Evolutionary conservation across 2,329 filamentous ascomycete species (phyloP).

Genomic region (Seiridium cupressi): DNA sequence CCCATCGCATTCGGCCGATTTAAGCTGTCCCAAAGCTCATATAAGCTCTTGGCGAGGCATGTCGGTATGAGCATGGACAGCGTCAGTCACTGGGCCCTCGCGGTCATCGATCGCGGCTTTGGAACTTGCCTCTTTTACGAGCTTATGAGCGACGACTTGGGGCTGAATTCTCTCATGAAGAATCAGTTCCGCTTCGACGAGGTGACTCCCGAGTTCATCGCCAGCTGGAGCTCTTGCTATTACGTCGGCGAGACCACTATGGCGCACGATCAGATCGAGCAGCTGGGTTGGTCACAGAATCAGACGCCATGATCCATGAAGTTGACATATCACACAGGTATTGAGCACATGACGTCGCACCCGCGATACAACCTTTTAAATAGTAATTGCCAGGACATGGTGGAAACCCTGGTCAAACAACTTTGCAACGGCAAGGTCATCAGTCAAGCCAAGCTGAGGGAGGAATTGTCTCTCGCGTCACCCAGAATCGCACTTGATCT

Average conservation of each 20-base stretch:
- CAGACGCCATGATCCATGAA: no score
- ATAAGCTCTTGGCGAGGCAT: conserved; percentile 24
- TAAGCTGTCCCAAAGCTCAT: conserved; percentile 22
- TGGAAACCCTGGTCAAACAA: conserved; percentile 26
- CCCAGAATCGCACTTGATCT: conserved; percentile 28
- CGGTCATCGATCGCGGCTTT: conserved; percentile 23
- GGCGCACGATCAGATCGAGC: conserved; percentile 25
- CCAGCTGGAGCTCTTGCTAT: conserved; percentile 26
- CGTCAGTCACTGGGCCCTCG: conserved; percentile 27
- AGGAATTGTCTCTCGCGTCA: conserved; percentile 25
- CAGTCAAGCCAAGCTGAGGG: conserved; percentile 28
- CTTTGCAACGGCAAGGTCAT: conserved; percentile 28
- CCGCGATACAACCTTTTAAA: conserved; percentile 28
- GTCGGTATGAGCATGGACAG: conserved; percentile 27
- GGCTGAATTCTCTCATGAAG: conserved; percentile 23
- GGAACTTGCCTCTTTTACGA: conserved; percentile 25
- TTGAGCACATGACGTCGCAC: conserved; percentile 23
- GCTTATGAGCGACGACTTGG: conserved; percentile 28
- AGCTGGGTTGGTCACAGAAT: conserved; percentile 19
- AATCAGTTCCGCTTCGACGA: conserved; percentile 27
- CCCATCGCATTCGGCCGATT: conserved; percentile 26
- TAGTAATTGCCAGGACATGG: conserved; percentile 30
- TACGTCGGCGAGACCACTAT: conserved; percentile 31
- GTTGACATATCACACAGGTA: conserved; percentile 13
- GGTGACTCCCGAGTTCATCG: conserved; percentile 23